Evolutionary conservation across 2,329 filamentous ascomycete species (phyloP).

Genomic region (Scortechinia acanthostroma): DNA sequence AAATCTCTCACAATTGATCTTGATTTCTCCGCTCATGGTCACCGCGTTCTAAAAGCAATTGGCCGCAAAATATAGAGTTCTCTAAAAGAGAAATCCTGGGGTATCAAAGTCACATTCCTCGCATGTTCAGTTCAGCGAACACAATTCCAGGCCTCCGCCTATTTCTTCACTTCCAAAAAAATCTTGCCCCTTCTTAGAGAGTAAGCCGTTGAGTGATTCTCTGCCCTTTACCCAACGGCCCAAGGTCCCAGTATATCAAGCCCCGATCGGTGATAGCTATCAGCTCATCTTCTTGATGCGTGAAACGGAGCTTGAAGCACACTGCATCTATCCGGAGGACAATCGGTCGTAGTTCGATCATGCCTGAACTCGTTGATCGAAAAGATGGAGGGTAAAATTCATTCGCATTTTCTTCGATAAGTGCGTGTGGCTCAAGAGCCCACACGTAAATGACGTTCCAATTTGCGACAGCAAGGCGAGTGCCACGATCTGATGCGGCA

Average conservation of each 20-base stretch:
- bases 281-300: conserved; percentile 21
- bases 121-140: too few relatives aligned
- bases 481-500: conserved; percentile 20
- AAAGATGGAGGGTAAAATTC: conserved; percentile 18
- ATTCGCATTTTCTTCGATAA: conserved; percentile 18
- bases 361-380: conserved; percentile 3
- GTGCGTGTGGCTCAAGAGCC: conserved; percentile 22
- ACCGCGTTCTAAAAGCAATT: too few relatives aligned
- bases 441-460: conserved; percentile 30
- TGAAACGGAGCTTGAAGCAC: conserved; percentile 23
- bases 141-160: too few relatives aligned
- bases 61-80: too few relatives aligned
- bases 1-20: too few relatives aligned
- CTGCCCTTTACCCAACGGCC: conserved; percentile 8
- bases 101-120: too few relatives aligned
- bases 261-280: conserved; percentile 29
- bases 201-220: too few relatives aligned
- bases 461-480: conserved; percentile 26
- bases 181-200: too few relatives aligned
- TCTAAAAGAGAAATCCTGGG: too few relatives aligned
- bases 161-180: too few relatives aligned
- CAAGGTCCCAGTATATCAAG: conserved; percentile 23
- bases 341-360: conserved; percentile 20
- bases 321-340: conserved; percentile 22
- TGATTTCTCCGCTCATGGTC: too few relatives aligned